Evolutionary conservation across 2,329 filamentous ascomycete species (phyloP).

Genomic region (Ophiostoma himal-ulmi): DNA sequence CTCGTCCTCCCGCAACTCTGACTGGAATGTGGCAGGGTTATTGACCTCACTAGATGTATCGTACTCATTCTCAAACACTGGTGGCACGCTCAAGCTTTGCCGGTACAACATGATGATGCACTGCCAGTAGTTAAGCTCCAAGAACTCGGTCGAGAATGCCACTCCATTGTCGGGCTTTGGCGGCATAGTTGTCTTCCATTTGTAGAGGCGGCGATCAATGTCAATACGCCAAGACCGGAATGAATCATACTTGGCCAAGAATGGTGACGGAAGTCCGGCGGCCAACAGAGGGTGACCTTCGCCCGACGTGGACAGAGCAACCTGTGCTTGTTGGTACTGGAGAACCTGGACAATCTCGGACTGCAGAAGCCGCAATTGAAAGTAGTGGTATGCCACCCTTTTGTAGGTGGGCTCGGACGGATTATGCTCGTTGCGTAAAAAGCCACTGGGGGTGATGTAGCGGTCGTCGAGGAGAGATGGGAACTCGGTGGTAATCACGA

Average conservation of each 20-base stretch:
- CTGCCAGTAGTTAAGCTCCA: constrained; percentile 97
- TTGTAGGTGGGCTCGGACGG: constrained; percentile 74
- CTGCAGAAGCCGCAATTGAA: constrained; percentile 79
- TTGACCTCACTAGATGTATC: constrained; percentile 59
- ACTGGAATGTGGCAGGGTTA: constrained; percentile 55
- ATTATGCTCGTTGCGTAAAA: constrained; percentile 54
- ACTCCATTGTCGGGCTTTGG: constrained; percentile 75
- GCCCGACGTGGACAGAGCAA: constrained; percentile 62
- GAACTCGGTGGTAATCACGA: constrained; percentile 92
- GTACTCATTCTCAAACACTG: constrained; percentile 75
- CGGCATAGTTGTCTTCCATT: constrained; percentile 83
- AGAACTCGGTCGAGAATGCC: constrained; percentile 79
- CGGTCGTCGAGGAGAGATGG: constrained; percentile 82
- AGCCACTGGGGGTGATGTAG: constrained; percentile 75
- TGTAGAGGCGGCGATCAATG: constrained; percentile 72
- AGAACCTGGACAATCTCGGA: constrained; percentile 93
- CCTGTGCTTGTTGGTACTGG: constrained; percentile 83
- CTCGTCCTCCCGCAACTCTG: constrained; percentile 71
- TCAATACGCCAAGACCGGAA: constrained; percentile 86
- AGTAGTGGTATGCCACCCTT: constrained; percentile 84
- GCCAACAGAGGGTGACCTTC: constrained; percentile 65
- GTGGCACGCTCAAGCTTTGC: constrained; percentile 80
- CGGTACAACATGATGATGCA: constrained; percentile 93
- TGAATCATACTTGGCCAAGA: constrained; percentile 73
- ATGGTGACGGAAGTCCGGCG: constrained; percentile 74